Evolutionary conservation across 768 basidiomycete species (phyloP).

Genomic region (Kwoniella mangroviensis): DNA sequence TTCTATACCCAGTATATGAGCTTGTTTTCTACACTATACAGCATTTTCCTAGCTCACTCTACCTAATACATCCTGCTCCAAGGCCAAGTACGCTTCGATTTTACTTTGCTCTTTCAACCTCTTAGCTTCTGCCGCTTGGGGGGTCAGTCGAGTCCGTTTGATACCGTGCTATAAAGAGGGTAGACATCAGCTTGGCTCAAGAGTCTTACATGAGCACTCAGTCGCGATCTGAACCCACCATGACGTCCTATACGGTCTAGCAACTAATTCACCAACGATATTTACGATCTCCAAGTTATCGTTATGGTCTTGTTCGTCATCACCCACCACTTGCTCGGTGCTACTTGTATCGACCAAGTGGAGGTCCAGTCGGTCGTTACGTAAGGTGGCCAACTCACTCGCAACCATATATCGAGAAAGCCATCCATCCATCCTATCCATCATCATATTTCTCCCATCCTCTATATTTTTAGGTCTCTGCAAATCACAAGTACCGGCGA

Average conservation of each 20-base stretch:
- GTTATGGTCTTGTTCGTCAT: constrained; percentile 2
- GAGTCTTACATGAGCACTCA: too few relatives aligned
- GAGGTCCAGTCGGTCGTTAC: too few relatives aligned
- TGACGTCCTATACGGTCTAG: neutral
- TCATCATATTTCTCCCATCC: too few relatives aligned
- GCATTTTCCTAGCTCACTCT: constrained; percentile 62
- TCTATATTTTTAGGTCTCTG: too few relatives aligned
- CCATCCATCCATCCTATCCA: too few relatives aligned
- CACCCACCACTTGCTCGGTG: neutral
- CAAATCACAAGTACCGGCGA: too few relatives aligned
- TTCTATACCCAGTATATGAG: constrained; percentile 63
- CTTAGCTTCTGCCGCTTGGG: constrained; percentile 64
- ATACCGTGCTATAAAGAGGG: constrained; percentile 56
- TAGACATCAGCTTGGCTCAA: too few relatives aligned
- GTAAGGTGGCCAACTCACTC: neutral
- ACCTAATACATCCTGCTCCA: constrained; percentile 69
- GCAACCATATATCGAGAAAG: too few relatives aligned
- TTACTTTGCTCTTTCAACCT: constrained; percentile 73
- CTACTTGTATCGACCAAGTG: neutral
- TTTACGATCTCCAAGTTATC: neutral
- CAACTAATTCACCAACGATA: constrained; percentile 4
- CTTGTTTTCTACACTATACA: too few relatives aligned
- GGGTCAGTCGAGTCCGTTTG: constrained; percentile 53
- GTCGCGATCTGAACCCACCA: neutral
- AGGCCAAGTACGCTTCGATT: constrained; percentile 73